These are phyloP conservation scores for Aspergillus ostianus DNA, from an alignment of 495 filamentous ascomycete species.

Conservation along the genomic window DNA sequence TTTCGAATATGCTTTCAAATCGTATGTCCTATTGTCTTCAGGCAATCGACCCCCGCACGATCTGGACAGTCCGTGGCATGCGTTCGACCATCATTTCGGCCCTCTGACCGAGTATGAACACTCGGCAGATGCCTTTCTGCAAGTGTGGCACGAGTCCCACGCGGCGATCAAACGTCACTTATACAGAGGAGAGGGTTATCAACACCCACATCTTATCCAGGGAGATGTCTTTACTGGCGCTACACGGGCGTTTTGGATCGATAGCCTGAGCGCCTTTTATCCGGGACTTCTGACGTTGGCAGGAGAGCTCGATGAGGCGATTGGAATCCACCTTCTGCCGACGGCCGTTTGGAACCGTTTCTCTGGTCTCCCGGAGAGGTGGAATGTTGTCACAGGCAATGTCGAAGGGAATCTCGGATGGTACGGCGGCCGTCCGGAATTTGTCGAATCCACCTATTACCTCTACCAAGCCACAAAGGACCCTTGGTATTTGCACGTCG, in stretches of 20 bases:
- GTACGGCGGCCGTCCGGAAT: constrained; percentile 95
- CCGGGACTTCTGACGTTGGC: constrained; percentile 85
- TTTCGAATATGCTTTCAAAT: constrained; percentile 96
- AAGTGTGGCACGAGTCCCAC: constrained; percentile 84
- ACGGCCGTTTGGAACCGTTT: constrained; percentile 94
- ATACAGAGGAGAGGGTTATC: constrained; percentile 60
- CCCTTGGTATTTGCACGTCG: constrained; percentile 93
- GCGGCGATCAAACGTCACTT: constrained; percentile 84
- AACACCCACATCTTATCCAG: constrained; percentile 89
- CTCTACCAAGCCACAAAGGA: constrained; percentile 90
- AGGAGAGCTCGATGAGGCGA: constrained; percentile 86
- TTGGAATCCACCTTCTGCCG: constrained; percentile 81
- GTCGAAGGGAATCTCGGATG: constrained; percentile 86
- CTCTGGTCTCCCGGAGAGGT: constrained; percentile 87
- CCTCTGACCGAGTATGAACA: constrained; percentile 65
- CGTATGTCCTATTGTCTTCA: constrained; percentile 82
- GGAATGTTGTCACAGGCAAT: constrained; percentile 80
- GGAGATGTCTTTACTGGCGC: constrained; percentile 84
- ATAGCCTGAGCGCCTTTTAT: constrained; percentile 93
- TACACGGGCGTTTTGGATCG: constrained; percentile 83
- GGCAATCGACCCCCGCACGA: constrained; percentile 37
- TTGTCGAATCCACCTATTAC: constrained; percentile 93
- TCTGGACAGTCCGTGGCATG: constrained; percentile 35
- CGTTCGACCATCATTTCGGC: constrained; percentile 45
- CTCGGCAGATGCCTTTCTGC: constrained; percentile 72